These are phyloP conservation scores for Neckera pumila DNA, from an alignment of 225 moss, liverwort and hornwort genomes.

Conservation along the genomic window DNA sequence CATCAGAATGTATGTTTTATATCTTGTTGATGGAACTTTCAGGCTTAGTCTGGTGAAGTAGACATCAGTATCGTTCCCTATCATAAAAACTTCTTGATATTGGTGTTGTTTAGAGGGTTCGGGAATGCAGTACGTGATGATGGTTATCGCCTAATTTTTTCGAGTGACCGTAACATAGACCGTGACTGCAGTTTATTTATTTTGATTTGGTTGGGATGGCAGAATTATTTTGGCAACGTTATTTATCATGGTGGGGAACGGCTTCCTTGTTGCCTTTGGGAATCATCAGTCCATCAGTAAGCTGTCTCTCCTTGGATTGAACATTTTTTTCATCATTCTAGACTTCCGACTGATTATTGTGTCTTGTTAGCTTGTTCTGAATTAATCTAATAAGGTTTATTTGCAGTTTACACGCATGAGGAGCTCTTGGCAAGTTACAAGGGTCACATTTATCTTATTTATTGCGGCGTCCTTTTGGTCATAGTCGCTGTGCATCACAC, in stretches of 20 bases:
- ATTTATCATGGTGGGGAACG: constrained; percentile 89
- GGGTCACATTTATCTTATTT: constrained; percentile 74
- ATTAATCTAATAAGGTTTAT: not conserved
- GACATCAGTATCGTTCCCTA: not conserved
- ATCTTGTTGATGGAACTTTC: not conserved
- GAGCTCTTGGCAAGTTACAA: constrained; percentile 77
- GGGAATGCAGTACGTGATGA: not conserved
- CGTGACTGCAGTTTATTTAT: not conserved
- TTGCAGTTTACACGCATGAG: constrained; percentile 85
- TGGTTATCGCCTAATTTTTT: not conserved
- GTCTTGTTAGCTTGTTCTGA: not conserved
- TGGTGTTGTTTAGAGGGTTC: not conserved
- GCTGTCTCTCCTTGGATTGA: not conserved
- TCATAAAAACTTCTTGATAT: not conserved
- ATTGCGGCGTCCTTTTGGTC: constrained; percentile 63
- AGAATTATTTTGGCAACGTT: constrained; percentile 81
- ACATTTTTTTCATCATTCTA: not conserved
- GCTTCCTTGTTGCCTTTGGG: constrained; percentile 91
- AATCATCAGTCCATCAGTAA: constrained; percentile 98
- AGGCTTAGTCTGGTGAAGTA: not conserved
- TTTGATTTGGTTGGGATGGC: constrained; percentile 12
- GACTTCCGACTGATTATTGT: not conserved
- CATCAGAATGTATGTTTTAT: not conserved
- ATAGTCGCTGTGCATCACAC: constrained; percentile 71
- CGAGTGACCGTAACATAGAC: not conserved